These are phyloP conservation scores for Chaetomium sp. DNA, from an alignment of 2,329 filamentous ascomycete species.

Conservation along the genomic window DNA sequence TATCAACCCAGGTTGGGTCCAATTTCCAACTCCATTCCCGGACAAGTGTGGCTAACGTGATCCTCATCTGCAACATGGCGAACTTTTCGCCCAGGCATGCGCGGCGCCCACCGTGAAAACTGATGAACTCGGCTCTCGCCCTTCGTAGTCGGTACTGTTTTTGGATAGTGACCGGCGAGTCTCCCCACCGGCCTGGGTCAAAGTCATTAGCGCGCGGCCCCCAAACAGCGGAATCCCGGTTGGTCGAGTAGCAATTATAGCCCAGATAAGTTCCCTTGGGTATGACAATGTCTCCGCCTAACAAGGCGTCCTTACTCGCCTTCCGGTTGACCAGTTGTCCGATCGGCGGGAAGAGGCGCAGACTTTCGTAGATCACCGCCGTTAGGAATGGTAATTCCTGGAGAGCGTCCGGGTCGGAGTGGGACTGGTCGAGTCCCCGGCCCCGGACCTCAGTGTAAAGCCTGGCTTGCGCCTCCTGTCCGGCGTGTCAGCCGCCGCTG, in stretches of 20 bases:
- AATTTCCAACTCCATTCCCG: slow-evolving; percentile 21
- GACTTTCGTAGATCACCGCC: slow-evolving; percentile 48
- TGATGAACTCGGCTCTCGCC: slow-evolving; percentile 29
- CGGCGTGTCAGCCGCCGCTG: slow-evolving; percentile 5
- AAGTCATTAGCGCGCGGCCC: slow-evolving; percentile 23
- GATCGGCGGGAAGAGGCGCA: slow-evolving; percentile 53
- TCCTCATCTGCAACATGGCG: slow-evolving; percentile 27
- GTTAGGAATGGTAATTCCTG: slow-evolving; percentile 47
- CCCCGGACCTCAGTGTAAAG: slow-evolving; percentile 22
- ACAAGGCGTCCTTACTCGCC: slow-evolving; percentile 11
- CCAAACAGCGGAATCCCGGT: slow-evolving; percentile 25
- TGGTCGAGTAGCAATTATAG: slow-evolving; percentile 31
- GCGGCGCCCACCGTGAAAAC: slow-evolving; percentile 29
- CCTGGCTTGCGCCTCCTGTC: slow-evolving; percentile 37
- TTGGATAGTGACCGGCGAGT: slow-evolving; percentile 18
- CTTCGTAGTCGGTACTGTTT: slow-evolving; percentile 27
- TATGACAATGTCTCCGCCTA: slow-evolving; percentile 25
- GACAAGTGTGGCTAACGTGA: slow-evolving; percentile 24
- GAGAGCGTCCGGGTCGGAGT: slow-evolving; percentile 28
- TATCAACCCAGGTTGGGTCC: slow-evolving; percentile 27
- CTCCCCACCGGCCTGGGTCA: slow-evolving; percentile 26
- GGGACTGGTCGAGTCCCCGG: background rate
- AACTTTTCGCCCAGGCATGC: slow-evolving; percentile 30
- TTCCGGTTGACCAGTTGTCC: slow-evolving; percentile 52
- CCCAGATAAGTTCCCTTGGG: slow-evolving; percentile 28